phyloP scores from a whole-genome alignment of 345 rosid genomes.

The Combretum micranthum region DNA sequence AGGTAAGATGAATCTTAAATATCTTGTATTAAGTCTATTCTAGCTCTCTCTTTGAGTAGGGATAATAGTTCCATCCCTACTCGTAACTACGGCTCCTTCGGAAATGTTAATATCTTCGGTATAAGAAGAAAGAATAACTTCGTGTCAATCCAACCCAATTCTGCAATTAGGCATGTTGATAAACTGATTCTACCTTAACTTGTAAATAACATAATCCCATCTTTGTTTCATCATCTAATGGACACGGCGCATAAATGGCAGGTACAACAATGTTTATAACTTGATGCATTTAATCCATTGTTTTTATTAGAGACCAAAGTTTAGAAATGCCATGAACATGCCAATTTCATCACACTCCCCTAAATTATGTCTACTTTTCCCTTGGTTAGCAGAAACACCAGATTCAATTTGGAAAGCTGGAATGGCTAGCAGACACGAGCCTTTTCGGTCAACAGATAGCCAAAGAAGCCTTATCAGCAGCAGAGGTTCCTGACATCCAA shows the following conservation, averaged over 20 bases:
- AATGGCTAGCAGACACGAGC: constrained; percentile 81
- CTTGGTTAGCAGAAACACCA: constrained; percentile 54
- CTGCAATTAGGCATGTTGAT: no score
- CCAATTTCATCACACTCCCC: not conserved
- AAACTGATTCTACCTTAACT: no score
- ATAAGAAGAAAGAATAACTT: not conserved
- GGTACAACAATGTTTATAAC: no score
- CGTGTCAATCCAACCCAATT: not conserved
- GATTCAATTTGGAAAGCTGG: constrained; percentile 67
- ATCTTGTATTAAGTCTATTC: not conserved
- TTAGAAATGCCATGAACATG: not conserved
- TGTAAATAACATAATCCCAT: no score
- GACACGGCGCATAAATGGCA: no score
- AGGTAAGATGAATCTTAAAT: constrained; percentile 36
- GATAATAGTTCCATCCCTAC: no score
- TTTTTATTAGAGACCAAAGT: not conserved
- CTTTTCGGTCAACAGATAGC: constrained; percentile 56
- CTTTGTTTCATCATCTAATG: no score
- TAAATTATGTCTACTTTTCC: not conserved
- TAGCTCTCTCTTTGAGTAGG: no score
- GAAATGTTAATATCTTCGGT: no score
- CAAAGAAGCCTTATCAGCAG: constrained; percentile 57
- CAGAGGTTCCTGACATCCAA: constrained; percentile 86
- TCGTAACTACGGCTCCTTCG: no score
- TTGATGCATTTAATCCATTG: not conserved